phyloP scores from a whole-genome alignment of 352 stramenopile species.

The Pythium scleroteichum region DNA sequence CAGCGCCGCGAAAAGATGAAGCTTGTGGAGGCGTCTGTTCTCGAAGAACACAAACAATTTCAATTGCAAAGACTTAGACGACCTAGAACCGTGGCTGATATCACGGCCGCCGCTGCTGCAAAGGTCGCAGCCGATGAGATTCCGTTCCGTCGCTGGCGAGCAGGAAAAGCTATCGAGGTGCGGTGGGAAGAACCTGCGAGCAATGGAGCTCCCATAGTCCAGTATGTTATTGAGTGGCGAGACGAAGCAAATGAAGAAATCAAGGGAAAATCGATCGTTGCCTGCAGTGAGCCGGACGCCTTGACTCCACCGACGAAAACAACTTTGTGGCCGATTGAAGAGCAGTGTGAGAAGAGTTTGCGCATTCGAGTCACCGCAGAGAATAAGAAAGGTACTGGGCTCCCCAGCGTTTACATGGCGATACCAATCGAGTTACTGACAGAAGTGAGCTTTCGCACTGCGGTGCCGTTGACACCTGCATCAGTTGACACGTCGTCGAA shows the following conservation, averaged over 20 bases:
- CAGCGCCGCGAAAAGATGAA: slow-evolving; percentile 67
- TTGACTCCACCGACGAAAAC: slow-evolving; percentile 32
- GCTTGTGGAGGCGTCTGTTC: slow-evolving; percentile 40
- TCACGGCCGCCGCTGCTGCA: slow-evolving; percentile 47
- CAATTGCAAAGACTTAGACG: slow-evolving; percentile 29
- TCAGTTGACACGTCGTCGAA: slow-evolving; percentile 42
- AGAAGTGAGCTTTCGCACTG: slow-evolving; percentile 59
- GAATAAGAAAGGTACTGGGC: slow-evolving; percentile 59
- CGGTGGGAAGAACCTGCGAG: slow-evolving; percentile 63
- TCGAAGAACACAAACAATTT: slow-evolving; percentile 33
- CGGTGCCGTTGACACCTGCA: slow-evolving; percentile 40
- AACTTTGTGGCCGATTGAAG: slow-evolving; percentile 66
- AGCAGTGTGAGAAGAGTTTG: slow-evolving; percentile 43
- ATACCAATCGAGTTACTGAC: slow-evolving; percentile 47
- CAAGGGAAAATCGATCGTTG: slow-evolving; percentile 14
- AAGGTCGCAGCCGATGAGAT: slow-evolving; percentile 39
- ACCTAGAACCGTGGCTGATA: slow-evolving; percentile 38
- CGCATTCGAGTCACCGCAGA: slow-evolving; percentile 57
- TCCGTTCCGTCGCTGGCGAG: slow-evolving; percentile 65
- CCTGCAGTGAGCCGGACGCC: slow-evolving; percentile 3
- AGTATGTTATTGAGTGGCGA: slow-evolving; percentile 75
- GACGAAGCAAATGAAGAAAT: slow-evolving; percentile 22
- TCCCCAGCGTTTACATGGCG: slow-evolving; percentile 56
- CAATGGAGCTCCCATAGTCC: slow-evolving; percentile 60
- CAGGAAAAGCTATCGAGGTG: slow-evolving; percentile 71